These are phyloP conservation scores for Candida maltosa DNA, from an alignment of 805 yeast genomes.

Conservation along the genomic window DNA sequence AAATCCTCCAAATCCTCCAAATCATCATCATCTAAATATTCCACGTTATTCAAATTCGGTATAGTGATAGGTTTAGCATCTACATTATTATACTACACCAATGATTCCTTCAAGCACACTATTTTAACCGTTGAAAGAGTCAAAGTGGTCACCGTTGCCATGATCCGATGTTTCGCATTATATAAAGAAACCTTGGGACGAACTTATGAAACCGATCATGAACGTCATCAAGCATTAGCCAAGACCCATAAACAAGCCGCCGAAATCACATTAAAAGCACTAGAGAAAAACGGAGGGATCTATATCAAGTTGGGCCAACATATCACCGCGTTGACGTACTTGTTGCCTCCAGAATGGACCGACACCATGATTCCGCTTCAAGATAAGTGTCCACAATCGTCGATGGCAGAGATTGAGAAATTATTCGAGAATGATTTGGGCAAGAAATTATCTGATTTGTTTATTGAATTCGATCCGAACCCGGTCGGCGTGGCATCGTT, in stretches of 20 bases:
- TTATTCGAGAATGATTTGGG: slow-evolving; percentile 74
- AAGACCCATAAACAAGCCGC: slow-evolving; percentile 79
- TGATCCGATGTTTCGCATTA: slow-evolving; percentile 65
- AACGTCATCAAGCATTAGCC: slow-evolving; percentile 50
- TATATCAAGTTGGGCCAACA: slow-evolving; percentile 96
- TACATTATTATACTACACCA: slow-evolving; percentile 29
- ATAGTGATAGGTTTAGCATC: slow-evolving; percentile 27
- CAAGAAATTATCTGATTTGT: slow-evolving; percentile 53
- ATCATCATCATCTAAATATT: slow-evolving; percentile 6
- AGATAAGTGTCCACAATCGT: slow-evolving; percentile 82
- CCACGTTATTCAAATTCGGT: slow-evolving; percentile 19
- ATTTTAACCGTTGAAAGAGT: slow-evolving; percentile 46
- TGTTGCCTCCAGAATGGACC: slow-evolving; percentile 93
- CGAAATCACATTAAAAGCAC: slow-evolving; percentile 67
- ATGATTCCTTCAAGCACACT: slow-evolving; percentile 33
- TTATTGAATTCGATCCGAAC: slow-evolving; percentile 57
- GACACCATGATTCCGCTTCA: slow-evolving; percentile 90
- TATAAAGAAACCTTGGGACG: slow-evolving; percentile 57
- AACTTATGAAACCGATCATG: slow-evolving; percentile 39
- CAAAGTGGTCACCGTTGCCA: slow-evolving; percentile 65
- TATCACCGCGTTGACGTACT: slow-evolving; percentile 84
- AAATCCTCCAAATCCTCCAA: not conserved
- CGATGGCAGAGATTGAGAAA: slow-evolving; percentile 60
- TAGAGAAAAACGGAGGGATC: slow-evolving; percentile 86
- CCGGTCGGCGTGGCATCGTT: slow-evolving; percentile 96